Percentiles rank a stretch among this genome's conserved stretches.
These are phyloP conservation scores for Colletotrichum magnum DNA, from an alignment of 2,329 filamentous ascomycete species.

Conservation along the genomic window DNA sequence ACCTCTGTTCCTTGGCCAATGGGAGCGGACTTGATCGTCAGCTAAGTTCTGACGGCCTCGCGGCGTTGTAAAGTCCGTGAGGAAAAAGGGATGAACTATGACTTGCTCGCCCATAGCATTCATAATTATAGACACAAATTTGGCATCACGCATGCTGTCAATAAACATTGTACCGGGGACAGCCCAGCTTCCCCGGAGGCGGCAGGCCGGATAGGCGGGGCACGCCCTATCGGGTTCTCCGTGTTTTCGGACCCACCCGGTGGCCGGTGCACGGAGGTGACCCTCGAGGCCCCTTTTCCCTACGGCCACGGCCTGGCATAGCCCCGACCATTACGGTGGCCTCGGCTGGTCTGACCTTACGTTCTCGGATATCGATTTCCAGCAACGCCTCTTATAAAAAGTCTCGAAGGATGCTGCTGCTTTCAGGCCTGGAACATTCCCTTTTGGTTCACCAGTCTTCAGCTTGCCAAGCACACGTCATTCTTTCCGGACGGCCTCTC, in stretches of 20 bases:
- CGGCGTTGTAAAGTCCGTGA: conserved; percentile 1
- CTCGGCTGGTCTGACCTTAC: background rate
- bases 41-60: background rate
- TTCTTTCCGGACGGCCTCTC: background rate
- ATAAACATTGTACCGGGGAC: background rate
- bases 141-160: conserved; percentile 1
- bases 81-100: conserved; percentile 20
- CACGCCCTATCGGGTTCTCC: conserved; percentile 25
- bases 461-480: background rate
- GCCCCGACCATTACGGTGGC: background rate
- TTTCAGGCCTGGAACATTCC: background rate
- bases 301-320: background rate
- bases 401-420: background rate
- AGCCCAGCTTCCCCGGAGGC: conserved; percentile 6
- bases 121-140: conserved; percentile 2
- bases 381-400: conserved; percentile 1
- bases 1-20: background rate
- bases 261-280: conserved; percentile 8
- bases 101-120: background rate
- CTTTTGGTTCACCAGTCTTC: background rate
- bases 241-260: conserved; percentile 7
- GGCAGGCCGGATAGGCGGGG: conserved; percentile 1
- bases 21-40: background rate
- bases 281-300: conserved; percentile 2
- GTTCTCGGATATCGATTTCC: background rate